phyloP scores from a whole-genome alignment of 139 green algal species.

The Chlamydomonas applanata region DNA sequence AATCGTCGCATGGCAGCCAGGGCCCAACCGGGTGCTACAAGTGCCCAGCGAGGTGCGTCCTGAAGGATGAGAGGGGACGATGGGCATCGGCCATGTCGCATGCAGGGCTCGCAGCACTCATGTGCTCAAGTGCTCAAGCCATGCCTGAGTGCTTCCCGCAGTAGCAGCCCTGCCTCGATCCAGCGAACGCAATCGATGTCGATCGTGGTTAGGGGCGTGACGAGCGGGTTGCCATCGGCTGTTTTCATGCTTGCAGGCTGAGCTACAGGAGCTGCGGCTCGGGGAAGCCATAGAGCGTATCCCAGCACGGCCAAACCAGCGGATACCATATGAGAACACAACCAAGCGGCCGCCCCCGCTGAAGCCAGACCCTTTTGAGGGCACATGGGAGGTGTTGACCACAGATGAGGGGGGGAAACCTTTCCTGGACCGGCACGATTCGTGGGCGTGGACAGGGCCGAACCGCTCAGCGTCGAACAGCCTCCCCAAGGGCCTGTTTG shows the following conservation, averaged over 20 bases:
- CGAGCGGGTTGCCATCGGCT: neutral
- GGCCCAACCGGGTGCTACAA: constrained; percentile 79
- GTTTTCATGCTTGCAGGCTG: constrained; percentile 48
- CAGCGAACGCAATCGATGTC: too few relatives aligned
- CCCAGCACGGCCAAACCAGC: constrained; percentile 32
- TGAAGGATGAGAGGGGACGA: too few relatives aligned
- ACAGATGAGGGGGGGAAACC: constrained; percentile 53
- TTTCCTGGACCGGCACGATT: constrained; percentile 70
- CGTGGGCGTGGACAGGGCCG: constrained; percentile 60
- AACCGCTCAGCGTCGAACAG: too few relatives aligned
- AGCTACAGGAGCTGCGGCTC: constrained; percentile 46
- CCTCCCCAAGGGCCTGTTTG: too few relatives aligned
- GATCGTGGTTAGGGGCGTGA: neutral
- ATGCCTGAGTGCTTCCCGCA: neutral
- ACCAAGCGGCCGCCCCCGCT: neutral
- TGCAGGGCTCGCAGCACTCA: too few relatives aligned
- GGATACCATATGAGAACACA: constrained; percentile 16
- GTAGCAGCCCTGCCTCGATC: neutral
- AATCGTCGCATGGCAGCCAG: constrained; percentile 93
- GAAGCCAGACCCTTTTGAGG: constrained; percentile 39
- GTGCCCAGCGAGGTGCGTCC: constrained; percentile 70
- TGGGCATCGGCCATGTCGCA: too few relatives aligned
- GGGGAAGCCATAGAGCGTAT: constrained; percentile 54
- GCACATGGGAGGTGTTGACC: constrained; percentile 64
- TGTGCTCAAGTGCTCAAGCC: too few relatives aligned